A percentile compares a stretch with the other conserved stretches of the same genome.
phyloP scores from a whole-genome alignment of 805 yeast species.

The Candida awuae region DNA sequence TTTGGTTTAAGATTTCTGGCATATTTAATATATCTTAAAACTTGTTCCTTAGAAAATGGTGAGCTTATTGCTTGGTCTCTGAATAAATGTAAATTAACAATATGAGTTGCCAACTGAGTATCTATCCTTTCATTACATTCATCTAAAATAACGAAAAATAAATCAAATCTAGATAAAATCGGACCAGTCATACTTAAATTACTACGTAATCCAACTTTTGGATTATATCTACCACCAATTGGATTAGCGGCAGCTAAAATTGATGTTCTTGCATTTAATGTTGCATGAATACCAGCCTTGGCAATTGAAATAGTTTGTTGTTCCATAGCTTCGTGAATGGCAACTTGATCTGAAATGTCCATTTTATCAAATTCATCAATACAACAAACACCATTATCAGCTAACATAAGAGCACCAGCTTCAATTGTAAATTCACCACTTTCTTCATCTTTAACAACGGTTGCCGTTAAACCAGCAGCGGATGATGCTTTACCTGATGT shows the following conservation, averaged over 20 bases:
- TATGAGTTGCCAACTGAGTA: slow-evolving; percentile 83
- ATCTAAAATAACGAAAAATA: slow-evolving; percentile 89
- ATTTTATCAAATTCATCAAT: slow-evolving; percentile 98
- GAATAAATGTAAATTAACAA: slow-evolving; percentile 85
- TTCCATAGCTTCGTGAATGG: slow-evolving; percentile 99
- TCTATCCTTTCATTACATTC: slow-evolving; percentile 90
- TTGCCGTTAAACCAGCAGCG: slow-evolving; percentile 98
- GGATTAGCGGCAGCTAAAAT: slow-evolving; percentile 99
- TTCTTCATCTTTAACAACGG: slow-evolving; percentile 95
- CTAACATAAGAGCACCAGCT: slow-evolving; percentile 97
- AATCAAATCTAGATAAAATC: slow-evolving; percentile 95
- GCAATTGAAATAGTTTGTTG: slow-evolving; percentile 98
- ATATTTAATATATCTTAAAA: slow-evolving; percentile 79
- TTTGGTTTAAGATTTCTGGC: slow-evolving; percentile 90
- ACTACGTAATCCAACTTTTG: slow-evolving; percentile 73
- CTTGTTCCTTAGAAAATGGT: slow-evolving; percentile 82
- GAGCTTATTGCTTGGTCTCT: slow-evolving; percentile 86
- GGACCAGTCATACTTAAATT: slow-evolving; percentile 96
- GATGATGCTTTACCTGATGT: slow-evolving; percentile 98
- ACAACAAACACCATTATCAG: slow-evolving; percentile 97
- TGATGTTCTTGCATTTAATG: slow-evolving; percentile 92
- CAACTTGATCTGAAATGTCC: slow-evolving; percentile 94
- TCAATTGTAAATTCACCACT: slow-evolving; percentile 95
- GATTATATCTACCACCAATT: slow-evolving; percentile 90
- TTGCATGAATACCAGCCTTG: slow-evolving; percentile 97